Conservation (phyloP, 2,329 filamentous ascomycete genomes). For the Pezicula rhizophila region DNA sequence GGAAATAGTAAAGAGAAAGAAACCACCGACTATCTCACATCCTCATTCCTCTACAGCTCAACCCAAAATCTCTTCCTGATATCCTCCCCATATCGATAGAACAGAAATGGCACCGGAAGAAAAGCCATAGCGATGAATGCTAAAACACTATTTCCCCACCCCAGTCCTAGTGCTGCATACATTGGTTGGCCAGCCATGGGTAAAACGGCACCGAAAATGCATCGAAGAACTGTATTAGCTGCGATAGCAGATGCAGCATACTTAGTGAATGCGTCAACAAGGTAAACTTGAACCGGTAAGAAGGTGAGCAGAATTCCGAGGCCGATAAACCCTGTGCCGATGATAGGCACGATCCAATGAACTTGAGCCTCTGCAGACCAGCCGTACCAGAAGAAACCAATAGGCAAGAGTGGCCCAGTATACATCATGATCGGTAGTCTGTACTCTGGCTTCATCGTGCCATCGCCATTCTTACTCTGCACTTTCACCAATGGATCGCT, state of each 20-base stretch:
- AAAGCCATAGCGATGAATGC: slow-evolving; percentile 32
- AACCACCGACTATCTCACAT: too few relatives aligned
- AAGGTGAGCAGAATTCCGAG: slow-evolving; percentile 37
- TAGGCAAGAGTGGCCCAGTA: slow-evolving; percentile 43
- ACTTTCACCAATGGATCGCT: slow-evolving; percentile 15
- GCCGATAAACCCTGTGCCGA: slow-evolving; percentile 44
- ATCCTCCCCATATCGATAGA: background rate
- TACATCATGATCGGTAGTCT: slow-evolving; percentile 39
- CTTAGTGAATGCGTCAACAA: slow-evolving; percentile 46
- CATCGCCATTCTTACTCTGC: too few relatives aligned
- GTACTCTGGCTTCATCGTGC: slow-evolving; percentile 9
- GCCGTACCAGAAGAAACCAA: slow-evolving; percentile 45
- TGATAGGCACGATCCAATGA: slow-evolving; percentile 50
- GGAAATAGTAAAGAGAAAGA: too few relatives aligned
- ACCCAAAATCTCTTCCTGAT: background rate
- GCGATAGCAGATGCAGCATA: slow-evolving; percentile 58
- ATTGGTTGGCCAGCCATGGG: slow-evolving; percentile 47
- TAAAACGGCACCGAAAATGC: slow-evolving; percentile 62
- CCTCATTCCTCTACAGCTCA: too few relatives aligned
- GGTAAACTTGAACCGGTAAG: slow-evolving; percentile 52
- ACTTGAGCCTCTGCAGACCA: slow-evolving; percentile 34
- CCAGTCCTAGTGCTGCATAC: slow-evolving; percentile 31
- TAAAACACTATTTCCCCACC: slow-evolving; percentile 30
- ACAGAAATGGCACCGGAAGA: slow-evolving; percentile 3
- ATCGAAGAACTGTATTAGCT: slow-evolving; percentile 56